Evolutionary conservation across 2,329 filamentous ascomycete species (phyloP), one percentile per base, ranked within the genome.

Genomic region (Aureobasidium sp.): DNA sequence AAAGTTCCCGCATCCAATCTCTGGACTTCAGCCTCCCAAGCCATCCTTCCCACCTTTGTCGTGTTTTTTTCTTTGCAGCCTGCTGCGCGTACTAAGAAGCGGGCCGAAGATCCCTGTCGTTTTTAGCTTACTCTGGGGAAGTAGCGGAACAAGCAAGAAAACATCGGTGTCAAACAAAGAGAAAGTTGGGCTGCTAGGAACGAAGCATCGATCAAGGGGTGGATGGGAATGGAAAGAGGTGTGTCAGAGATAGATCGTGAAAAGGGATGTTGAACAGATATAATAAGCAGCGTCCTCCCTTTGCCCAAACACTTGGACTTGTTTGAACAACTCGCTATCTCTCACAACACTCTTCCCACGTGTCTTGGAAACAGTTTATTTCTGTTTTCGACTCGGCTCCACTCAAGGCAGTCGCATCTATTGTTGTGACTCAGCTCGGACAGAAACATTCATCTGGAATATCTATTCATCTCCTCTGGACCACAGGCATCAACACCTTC

Each of bases 91-190:
- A 42, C 55, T 57, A 57, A 57, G 42, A 57, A 58, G 55, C 55
- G 55, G 55, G 41, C 55, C 55, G 55, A 29, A 37, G 37, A 58
- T 58, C 31, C 55, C 55, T 58, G 57, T 42, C 57, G 45, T 49
- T 51, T 60, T 41, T 51, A 51, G 57, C 57, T 60, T 25, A 27
- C 57, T 60, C 57, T 60, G 57, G 57, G 57, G 57, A 60, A 60
- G 56, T 22, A 29, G 45, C 57, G 57, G 57, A 60, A 60, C 57
- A 59, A 59, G 55, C 44, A 59, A 59, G 44, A 48, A 57, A 59
- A 37, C 14, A 44, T 42, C 42, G 45, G 45, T 12, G 22, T 20
- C 42, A 59, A 36, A 60, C 57, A 60, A 60, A 51, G 45, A 60
- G 42, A 51, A 42, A 42, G 27, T 45, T 27, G 31, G 41, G 44